These are phyloP conservation scores for Ammopiptanthus mongolicus DNA, from an alignment of 306 rosid species.

Conservation along the genomic window DNA sequence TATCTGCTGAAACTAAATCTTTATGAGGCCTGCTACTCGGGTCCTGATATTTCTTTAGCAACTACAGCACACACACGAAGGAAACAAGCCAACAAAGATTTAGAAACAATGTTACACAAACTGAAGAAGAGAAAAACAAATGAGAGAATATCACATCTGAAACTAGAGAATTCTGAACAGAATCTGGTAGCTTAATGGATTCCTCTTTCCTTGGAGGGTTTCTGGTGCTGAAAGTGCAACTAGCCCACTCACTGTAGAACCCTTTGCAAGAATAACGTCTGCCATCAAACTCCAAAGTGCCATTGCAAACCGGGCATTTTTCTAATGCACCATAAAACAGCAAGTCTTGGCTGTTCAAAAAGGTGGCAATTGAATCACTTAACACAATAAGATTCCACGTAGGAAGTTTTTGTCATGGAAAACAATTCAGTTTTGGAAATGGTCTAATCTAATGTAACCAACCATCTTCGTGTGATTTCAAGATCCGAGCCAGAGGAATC, in stretches of 20 bases:
- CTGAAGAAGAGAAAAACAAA: neutral
- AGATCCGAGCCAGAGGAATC: constrained; percentile 54
- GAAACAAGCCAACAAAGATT: neutral
- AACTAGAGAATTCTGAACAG: constrained; percentile 46
- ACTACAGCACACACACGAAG: constrained; percentile 28
- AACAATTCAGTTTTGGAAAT: neutral
- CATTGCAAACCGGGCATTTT: constrained; percentile 64
- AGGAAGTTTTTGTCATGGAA: neutral
- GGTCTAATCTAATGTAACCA: constrained; percentile 4
- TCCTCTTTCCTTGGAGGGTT: constrained; percentile 72
- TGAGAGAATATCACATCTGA: constrained; percentile 42
- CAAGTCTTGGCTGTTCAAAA: constrained; percentile 65
- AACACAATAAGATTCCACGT: neutral
- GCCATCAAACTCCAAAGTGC: constrained; percentile 64
- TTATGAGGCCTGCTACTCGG: constrained; percentile 40
- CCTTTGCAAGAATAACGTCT: constrained; percentile 57
- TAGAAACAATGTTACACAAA: neutral
- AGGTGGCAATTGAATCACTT: neutral
- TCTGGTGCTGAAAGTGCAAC: constrained; percentile 63
- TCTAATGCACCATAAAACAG: constrained; percentile 65
- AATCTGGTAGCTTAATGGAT: constrained; percentile 51
- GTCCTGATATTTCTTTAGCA: constrained; percentile 65
- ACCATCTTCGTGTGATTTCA: constrained; percentile 55
- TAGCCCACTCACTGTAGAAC: constrained; percentile 71
- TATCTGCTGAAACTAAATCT: constrained; percentile 45